phyloP scores from a whole-genome alignment of 495 filamentous ascomycete species.

The Geoglossum glabrum region DNA sequence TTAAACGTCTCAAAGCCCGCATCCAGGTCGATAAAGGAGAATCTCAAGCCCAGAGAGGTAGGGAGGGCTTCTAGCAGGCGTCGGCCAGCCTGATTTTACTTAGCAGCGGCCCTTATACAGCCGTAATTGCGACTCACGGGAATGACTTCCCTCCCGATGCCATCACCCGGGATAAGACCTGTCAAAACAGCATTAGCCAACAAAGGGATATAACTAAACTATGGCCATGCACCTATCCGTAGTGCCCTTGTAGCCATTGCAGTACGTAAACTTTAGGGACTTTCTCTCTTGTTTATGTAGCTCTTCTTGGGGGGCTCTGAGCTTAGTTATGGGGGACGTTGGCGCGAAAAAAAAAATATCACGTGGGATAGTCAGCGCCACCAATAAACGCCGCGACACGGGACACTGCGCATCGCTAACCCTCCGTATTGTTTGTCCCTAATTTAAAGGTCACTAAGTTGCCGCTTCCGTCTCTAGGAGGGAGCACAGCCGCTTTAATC shows the following conservation, averaged over 20 bases:
- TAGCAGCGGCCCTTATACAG: neutral
- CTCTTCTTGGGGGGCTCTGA: too few species aligned
- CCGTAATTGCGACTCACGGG: conserved; percentile 28
- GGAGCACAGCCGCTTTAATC: neutral
- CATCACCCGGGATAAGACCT: conserved; percentile 87
- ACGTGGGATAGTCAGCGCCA: too few species aligned
- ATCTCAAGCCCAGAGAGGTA: conserved; percentile 61
- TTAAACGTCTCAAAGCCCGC: conserved; percentile 90
- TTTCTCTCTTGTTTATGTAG: too few species aligned
- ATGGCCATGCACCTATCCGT: conserved; percentile 28
- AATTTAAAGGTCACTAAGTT: neutral
- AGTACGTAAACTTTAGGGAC: too few species aligned
- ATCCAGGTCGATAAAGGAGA: conserved; percentile 79
- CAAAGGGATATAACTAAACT: neutral
- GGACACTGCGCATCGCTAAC: too few species aligned
- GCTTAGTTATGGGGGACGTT: too few species aligned
- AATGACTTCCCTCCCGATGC: conserved; percentile 96
- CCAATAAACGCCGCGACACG: too few species aligned
- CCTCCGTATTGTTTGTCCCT: neutral
- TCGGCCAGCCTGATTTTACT: conserved; percentile 44
- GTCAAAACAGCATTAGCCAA: conserved; percentile 25
- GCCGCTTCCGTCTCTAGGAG: neutral
- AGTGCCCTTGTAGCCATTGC: conserved; percentile 30
- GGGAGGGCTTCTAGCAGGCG: conserved; percentile 79
- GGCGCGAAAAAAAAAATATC: too few species aligned